A percentile compares a stretch with the other conserved stretches of the same genome.
These are phyloP conservation scores for Aristolochia californica DNA, from an alignment of 164 flowering plant genomes.

Conservation along the genomic window DNA sequence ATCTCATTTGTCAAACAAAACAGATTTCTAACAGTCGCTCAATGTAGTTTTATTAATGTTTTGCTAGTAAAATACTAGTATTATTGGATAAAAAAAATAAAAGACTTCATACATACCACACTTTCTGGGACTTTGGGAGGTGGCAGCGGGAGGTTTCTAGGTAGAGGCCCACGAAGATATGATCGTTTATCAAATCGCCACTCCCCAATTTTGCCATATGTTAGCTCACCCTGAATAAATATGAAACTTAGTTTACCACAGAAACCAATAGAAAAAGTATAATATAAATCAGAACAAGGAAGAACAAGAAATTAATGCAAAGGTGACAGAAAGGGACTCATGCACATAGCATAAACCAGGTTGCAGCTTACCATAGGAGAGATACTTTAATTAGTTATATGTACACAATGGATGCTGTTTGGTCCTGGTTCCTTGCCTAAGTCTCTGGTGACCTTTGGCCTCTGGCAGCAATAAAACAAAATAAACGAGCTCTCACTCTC, in stretches of 20 bases:
- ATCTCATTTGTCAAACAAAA: no score
- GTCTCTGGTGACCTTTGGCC: no score
- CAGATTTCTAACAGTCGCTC: not conserved
- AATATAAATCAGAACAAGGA: not conserved
- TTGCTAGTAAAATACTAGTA: not conserved
- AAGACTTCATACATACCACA: conserved; percentile 59
- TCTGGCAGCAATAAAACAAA: no score
- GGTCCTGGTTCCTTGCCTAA: no score
- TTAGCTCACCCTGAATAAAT: conserved; percentile 67
- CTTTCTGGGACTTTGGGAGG: conserved; percentile 98
- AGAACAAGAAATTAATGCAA: not conserved
- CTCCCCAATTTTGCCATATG: conserved; percentile 81
- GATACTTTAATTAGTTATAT: no score
- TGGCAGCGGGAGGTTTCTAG: conserved; percentile 66
- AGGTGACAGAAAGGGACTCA: not conserved
- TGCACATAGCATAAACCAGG: no score
- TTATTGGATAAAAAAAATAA: not conserved
- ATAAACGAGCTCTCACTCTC: no score
- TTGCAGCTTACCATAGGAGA: no score
- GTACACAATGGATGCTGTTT: no score
- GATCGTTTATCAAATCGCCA: conserved; percentile 98
- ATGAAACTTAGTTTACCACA: not conserved
- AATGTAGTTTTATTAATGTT: not conserved
- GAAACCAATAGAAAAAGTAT: not conserved
- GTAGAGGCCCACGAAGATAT: conserved; percentile 54